Evolutionary conservation across 257 asterid species (phyloP), one percentile per base, ranked within the genome.

Genomic region (Solanum lignicaule): DNA sequence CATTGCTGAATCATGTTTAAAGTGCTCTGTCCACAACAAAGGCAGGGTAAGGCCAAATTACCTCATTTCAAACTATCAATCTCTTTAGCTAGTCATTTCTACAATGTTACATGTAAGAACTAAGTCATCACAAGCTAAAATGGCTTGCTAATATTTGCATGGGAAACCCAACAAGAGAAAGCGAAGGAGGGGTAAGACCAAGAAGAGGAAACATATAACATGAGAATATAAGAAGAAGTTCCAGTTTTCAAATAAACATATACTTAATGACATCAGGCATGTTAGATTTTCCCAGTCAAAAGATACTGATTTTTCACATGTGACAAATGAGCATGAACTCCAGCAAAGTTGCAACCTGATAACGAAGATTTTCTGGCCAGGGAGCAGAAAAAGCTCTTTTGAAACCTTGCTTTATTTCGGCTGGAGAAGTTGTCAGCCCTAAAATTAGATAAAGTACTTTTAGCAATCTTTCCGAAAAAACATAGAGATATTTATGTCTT

Each of bases 301-400:
- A 14, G 23, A 78, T 4, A 3, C 31, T n/a, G 62, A 25, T 73
- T 73, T 65, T 41, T 9, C 29, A 71, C 39, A 88, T 74, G 38
- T 33, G 52, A 15, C 72, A 88, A 90, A 83, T 25, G 8, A 58
- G n/a, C 88, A 58, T 81, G 39, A 81, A 81, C 13, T 29, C 16
- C 39, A 46, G 14, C 2, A 2, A 18, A 46, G 65, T 41, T 18
- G 32, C 36, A 78, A 95, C 99, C 98, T 95, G 97, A 91, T 95
- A 95, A 4, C 99, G 99, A 25, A 95, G 99, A 87, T 93, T 93
- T 82, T 94, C 93, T n/a, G 96, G 95, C 98, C 99, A 97, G 6
- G 98, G 94, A 48, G 98, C 96, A 66, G 98, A 87, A 88, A 97
- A 97, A 89, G 95, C 98, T 91, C 95, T 95, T 87, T 62, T 94